Conservation (phyloP, 208 protist species). For the Crithidia mellificae region DNA sequence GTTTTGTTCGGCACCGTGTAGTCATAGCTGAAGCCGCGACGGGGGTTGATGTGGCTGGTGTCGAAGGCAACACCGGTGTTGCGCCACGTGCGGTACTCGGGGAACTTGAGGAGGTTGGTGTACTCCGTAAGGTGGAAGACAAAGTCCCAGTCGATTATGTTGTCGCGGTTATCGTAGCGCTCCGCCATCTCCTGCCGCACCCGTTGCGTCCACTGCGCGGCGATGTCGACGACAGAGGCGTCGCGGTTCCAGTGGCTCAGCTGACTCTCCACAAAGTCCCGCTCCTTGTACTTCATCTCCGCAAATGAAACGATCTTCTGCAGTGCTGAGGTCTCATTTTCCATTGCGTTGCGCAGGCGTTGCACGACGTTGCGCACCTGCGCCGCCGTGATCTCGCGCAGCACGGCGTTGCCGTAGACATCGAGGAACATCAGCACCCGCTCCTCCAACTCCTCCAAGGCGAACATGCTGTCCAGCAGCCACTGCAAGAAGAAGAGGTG, state of each 20-base stretch:
- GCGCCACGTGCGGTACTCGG: slow-evolving; percentile 89
- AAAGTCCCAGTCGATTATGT: slow-evolving; percentile 94
- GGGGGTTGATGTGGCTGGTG: slow-evolving; percentile 84
- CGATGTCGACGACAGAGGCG: slow-evolving; percentile 52
- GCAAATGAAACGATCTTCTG: slow-evolving; percentile 46
- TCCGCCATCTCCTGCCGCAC: slow-evolving; percentile 90
- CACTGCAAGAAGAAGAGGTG: slow-evolving; percentile 92
- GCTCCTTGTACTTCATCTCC: slow-evolving; percentile 88
- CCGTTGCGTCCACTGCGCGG: slow-evolving; percentile 60
- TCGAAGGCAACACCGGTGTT: slow-evolving; percentile 89
- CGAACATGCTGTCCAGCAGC: slow-evolving; percentile 88
- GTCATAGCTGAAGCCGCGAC: slow-evolving; percentile 70
- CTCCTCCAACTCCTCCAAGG: slow-evolving; percentile 87
- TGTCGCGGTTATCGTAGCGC: slow-evolving; percentile 91
- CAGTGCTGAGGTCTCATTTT: slow-evolving; percentile 43
- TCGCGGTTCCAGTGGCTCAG: slow-evolving; percentile 76
- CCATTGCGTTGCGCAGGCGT: slow-evolving; percentile 48
- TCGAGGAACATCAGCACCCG: slow-evolving; percentile 91
- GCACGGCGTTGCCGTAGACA: slow-evolving; percentile 76
- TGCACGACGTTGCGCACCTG: slow-evolving; percentile 73
- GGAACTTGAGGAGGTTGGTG: slow-evolving; percentile 86
- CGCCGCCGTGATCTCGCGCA: slow-evolving; percentile 78
- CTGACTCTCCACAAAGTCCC: slow-evolving; percentile 87
- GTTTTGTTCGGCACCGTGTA: slow-evolving; percentile 88
- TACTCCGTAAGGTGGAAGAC: slow-evolving; percentile 85